These are phyloP conservation scores for Lentinula boryana DNA, from an alignment of 768 basidiomycete species.

Conservation along the genomic window DNA sequence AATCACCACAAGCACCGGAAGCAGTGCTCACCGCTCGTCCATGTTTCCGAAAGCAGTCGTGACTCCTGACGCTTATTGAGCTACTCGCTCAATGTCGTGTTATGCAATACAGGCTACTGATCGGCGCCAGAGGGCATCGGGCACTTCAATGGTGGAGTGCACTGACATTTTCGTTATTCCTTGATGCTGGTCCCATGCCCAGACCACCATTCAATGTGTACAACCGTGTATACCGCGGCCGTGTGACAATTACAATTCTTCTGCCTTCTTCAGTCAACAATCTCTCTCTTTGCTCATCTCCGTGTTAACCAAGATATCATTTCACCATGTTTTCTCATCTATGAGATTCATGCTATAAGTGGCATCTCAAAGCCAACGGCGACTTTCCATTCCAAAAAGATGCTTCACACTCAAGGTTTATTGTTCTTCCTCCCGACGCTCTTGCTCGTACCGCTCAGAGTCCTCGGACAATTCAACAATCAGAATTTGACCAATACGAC, in stretches of 20 bases:
- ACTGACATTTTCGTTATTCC: background rate
- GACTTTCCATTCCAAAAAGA: background rate
- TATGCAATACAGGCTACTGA: too few species aligned
- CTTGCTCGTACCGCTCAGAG: background rate
- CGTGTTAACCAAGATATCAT: background rate
- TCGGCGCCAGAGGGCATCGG: too few species aligned
- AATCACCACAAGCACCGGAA: too few species aligned
- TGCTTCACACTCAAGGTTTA: background rate
- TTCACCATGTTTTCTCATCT: background rate
- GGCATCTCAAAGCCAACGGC: background rate
- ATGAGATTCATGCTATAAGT: background rate
- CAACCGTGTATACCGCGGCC: background rate
- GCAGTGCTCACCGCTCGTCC: too few species aligned
- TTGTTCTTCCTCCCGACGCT: background rate
- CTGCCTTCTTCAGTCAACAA: too few species aligned
- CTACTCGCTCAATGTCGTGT: too few species aligned
- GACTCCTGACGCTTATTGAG: too few species aligned
- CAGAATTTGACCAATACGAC: conserved; percentile 15
- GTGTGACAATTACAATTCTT: background rate
- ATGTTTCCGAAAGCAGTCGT: too few species aligned
- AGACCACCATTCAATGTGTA: background rate
- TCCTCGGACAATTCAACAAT: conserved; percentile 11
- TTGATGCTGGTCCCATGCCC: background rate
- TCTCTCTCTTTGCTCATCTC: background rate
- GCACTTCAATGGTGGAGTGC: background rate